These are phyloP conservation scores for Lactifluus pinguis DNA, from an alignment of 768 basidiomycete species.

Conservation along the genomic window DNA sequence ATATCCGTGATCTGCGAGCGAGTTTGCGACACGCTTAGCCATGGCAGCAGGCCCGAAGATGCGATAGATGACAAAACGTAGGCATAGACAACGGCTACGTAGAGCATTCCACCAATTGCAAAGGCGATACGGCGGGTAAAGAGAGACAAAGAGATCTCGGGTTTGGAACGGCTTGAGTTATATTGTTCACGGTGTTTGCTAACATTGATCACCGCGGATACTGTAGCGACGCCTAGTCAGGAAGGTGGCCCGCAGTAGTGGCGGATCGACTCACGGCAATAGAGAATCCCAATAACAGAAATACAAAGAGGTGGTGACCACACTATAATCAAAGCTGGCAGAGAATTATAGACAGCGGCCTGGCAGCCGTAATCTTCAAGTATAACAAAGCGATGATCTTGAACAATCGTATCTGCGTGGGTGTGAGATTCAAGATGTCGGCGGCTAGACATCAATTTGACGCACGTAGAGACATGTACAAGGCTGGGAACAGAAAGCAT, in stretches of 20 bases:
- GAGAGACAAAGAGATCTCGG: slow-evolving; percentile 11
- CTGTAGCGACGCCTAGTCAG: slow-evolving; percentile 2
- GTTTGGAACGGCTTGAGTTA: slow-evolving; percentile 7
- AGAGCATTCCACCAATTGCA: slow-evolving; percentile 12
- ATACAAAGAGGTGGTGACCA: slow-evolving; percentile 18
- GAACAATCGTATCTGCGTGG: slow-evolving; percentile 15
- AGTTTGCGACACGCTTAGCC: slow-evolving; percentile 11
- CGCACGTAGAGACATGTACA: slow-evolving; percentile 19
- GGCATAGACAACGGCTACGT: slow-evolving; percentile 5
- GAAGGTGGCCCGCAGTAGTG: background rate
- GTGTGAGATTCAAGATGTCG: background rate
- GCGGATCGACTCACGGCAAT: slow-evolving; percentile 11
- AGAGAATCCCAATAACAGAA: slow-evolving; percentile 10
- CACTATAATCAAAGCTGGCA: slow-evolving; percentile 15
- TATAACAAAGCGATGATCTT: slow-evolving; percentile 17
- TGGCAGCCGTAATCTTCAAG: slow-evolving; percentile 19
- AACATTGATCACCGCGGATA: slow-evolving; percentile 12
- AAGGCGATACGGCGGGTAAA: slow-evolving; percentile 14
- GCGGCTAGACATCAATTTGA: background rate
- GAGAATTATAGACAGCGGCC: slow-evolving; percentile 14
- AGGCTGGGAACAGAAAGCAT: slow-evolving; percentile 12
- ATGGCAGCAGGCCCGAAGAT: slow-evolving; percentile 11
- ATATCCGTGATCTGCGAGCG: slow-evolving; percentile 9
- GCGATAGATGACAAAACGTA: slow-evolving; percentile 7
- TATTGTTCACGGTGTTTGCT: slow-evolving; percentile 1